phyloP scores from a whole-genome alignment of 805 yeast species.

The Candida sithepensis region DNA sequence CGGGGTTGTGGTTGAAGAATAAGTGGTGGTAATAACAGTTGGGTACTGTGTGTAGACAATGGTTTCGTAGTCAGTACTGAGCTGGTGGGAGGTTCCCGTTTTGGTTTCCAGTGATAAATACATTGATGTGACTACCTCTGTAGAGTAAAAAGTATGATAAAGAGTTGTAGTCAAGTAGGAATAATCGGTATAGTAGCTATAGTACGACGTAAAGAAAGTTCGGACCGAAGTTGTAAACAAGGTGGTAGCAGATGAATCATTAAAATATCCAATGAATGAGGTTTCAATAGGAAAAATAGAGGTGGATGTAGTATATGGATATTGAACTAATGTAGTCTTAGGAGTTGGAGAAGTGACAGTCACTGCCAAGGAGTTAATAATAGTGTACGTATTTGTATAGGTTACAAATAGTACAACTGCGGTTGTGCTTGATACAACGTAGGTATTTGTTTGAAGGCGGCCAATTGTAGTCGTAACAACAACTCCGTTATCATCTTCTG shows the following conservation, averaged over 20 bases:
- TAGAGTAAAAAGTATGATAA: not conserved
- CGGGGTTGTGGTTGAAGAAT: not conserved
- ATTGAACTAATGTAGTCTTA: not conserved
- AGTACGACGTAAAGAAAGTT: conserved; percentile 12
- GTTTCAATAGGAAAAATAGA: not conserved
- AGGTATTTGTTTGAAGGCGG: conserved; percentile 11
- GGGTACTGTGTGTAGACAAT: not conserved
- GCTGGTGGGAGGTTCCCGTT: not conserved
- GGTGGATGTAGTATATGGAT: not conserved
- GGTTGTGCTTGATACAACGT: conserved; percentile 12
- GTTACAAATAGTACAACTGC: conserved; percentile 10
- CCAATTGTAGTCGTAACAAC: conserved; percentile 14
- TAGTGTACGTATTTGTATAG: conserved; percentile 10
- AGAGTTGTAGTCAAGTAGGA: not conserved
- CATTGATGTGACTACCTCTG: conserved; percentile 7
- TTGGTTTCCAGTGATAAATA: conserved; percentile 5
- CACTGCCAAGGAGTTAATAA: conserved; percentile 4
- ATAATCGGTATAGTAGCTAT: conserved; percentile 5
- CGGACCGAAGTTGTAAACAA: conserved; percentile 8
- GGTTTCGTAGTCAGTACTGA: not conserved
- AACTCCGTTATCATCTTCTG: not conserved
- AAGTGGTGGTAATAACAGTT: not conserved
- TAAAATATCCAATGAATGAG: conserved; percentile 1
- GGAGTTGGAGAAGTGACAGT: not conserved
- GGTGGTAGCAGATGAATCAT: conserved; percentile 2